Percentiles rank a stretch among this genome's conserved stretches.
Evolutionary conservation across 805 yeast genomes (phyloP).

Genomic region (Teunomyces aglyptinius): DNA sequence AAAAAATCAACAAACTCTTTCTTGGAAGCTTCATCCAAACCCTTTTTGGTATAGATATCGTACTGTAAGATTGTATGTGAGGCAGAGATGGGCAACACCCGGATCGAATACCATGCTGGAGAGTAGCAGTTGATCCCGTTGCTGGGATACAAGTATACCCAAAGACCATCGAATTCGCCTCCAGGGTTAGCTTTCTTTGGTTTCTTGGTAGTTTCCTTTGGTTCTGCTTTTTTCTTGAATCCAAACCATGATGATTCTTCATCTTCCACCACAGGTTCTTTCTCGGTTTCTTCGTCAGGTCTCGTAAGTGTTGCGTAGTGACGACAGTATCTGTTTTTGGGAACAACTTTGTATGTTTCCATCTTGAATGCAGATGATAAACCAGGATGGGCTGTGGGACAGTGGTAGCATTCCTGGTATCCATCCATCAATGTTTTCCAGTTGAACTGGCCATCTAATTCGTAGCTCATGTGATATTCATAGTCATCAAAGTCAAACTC

Average conservation of each 20-base stretch:
- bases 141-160: constrained; percentile 61
- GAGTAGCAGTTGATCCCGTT: constrained; percentile 64
- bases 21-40: constrained; percentile 49
- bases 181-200: constrained; percentile 48
- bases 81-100: constrained; percentile 56
- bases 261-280: constrained; percentile 27
- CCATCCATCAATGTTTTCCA: constrained; percentile 71
- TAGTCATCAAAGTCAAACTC: constrained; percentile 61
- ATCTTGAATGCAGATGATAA: constrained; percentile 54
- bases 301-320: constrained; percentile 56
- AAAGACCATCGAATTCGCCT: constrained; percentile 59
- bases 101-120: constrained; percentile 64
- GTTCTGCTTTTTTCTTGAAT: constrained; percentile 34
- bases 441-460: constrained; percentile 60
- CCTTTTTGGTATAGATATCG: constrained; percentile 61
- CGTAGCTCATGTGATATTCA: constrained; percentile 64
- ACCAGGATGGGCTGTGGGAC: constrained; percentile 69
- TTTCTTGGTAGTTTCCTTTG: constrained; percentile 2
- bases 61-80: constrained; percentile 57
- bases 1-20: constrained; percentile 63
- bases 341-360: constrained; percentile 65
- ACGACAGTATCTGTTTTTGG: constrained; percentile 57
- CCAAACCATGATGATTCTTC: constrained; percentile 51
- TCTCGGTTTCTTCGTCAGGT: constrained; percentile 27
- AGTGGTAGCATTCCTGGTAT: constrained; percentile 66